Percentiles rank a stretch among this genome's conserved stretches.
Evolutionary conservation across 2,329 filamentous ascomycete genomes (phyloP).

Genomic region (Aspergillus sojae): DNA sequence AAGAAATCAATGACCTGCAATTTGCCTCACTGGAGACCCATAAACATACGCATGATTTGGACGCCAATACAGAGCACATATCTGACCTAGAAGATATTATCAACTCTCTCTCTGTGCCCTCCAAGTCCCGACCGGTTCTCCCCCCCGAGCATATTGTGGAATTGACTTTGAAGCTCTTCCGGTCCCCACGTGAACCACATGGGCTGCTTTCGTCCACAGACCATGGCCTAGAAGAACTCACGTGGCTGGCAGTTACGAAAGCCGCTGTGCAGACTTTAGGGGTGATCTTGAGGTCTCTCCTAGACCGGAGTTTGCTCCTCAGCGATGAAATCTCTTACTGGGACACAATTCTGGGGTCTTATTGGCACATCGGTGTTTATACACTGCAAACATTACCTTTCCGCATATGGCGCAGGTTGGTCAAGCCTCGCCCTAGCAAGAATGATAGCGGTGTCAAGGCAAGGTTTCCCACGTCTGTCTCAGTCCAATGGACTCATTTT

Average conservation of each 20-base stretch:
- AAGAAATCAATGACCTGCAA: slow-evolving; percentile 34
- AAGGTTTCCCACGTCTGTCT: slow-evolving; percentile 31
- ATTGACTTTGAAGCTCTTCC: slow-evolving; percentile 58
- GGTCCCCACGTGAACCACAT: slow-evolving; percentile 11
- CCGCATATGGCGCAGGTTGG: slow-evolving; percentile 72
- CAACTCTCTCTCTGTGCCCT: slow-evolving; percentile 70
- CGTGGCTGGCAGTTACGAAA: slow-evolving; percentile 90
- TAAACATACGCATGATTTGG: slow-evolving; percentile 6
- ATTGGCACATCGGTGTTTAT: slow-evolving; percentile 78
- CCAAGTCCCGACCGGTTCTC: slow-evolving; percentile 66
- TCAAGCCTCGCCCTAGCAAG: slow-evolving; percentile 59
- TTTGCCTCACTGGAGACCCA: slow-evolving; percentile 24
- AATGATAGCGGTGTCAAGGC: slow-evolving; percentile 40
- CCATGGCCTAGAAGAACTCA: slow-evolving; percentile 72
- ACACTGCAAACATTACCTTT: slow-evolving; percentile 82
- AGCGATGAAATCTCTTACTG: slow-evolving; percentile 93
- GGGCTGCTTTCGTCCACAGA: slow-evolving; percentile 34
- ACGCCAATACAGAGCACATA: slow-evolving; percentile 31
- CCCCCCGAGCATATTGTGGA: slow-evolving; percentile 60
- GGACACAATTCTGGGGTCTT: slow-evolving; percentile 82
- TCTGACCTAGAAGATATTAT: slow-evolving; percentile 66
- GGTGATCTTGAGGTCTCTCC: slow-evolving; percentile 71
- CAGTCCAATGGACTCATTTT: slow-evolving; percentile 62
- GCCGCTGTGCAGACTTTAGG: slow-evolving; percentile 91
- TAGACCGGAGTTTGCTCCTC: slow-evolving; percentile 81